Evolutionary conservation across 495 filamentous ascomycete species (phyloP), one percentile per base, ranked within the genome.

Genomic region (Copromyces sp.): DNA sequence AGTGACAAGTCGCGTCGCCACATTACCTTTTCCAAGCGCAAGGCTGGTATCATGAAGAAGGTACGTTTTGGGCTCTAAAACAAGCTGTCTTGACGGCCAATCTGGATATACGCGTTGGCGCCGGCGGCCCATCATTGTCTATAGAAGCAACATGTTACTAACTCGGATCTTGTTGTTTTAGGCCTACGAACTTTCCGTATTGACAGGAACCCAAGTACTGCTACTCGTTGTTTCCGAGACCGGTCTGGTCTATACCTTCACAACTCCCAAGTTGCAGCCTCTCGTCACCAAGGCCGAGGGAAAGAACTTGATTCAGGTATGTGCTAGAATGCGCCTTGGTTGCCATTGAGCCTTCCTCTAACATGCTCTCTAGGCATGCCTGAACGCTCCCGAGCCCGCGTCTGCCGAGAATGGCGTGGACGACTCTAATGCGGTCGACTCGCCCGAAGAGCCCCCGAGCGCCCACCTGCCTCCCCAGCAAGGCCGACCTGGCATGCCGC

Each of bases 31-130:
- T 98, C 96, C 75, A 99, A 99, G 91, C 94, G 95, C 82, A 99
- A 99, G 88, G 95, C 95, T 73, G 95, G 95, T 78, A 99, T 99
- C 84, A 99, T 99, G 95, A 99, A 99, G 89, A 99, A 99, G 94
- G 95, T 98, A 82, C 74, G 89, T 86, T 70, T 41, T 17, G 69
- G 69, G 59, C 69, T 68, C 16, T 17, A 24, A 65, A 65, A 4
- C 29, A 65, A 35, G 12, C 32, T 35, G 29, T 17, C 53, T 35
- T 65, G 29, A 65, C 53, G 12, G 17, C 14, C 8, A 65, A 37
- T 35, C 3, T 16, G 7, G 29, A 35, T 41, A 68, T 59, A 38
- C 69, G 59, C 72, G 73, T 69, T 69, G 44, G 40, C 69, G 24
- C 72, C 16, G n/a, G 16, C 17, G 41, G 29, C 59, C 44, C 14